Base-by-base conservation (phyloP, 495 filamentous ascomycete genomes). In the Daldinia loculata region DNA sequence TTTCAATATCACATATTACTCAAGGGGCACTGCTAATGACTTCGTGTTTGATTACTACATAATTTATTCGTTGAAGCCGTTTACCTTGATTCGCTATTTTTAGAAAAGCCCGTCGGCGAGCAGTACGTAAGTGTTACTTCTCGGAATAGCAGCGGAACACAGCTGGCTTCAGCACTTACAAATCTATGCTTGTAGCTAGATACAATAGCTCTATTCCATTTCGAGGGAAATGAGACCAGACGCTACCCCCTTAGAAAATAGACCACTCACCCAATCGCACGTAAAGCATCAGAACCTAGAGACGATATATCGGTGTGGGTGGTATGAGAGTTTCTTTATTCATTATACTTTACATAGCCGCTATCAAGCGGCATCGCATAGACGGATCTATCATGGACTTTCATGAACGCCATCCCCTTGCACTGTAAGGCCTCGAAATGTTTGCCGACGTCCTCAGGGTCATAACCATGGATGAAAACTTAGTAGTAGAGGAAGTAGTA, bases 271-370 rank as follows among this genome's bases (percentile, higher is more conserved):
- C 6, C 22, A 22, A 4, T 48, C 43, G 19, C 9, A 24, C 2
- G 43, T 48, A 24, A 48, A 45, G 24, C 12, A 15, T 29, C 14
- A 32, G 15, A 12, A 12, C 11, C 30, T 57, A 29, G 24, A 7
- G 53, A 11, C 17, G 43, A 45, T 14, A 30, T 27, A 14, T 38
- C 9, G 15, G 22, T 61, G 24, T 52, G 50, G 59, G 64, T 66
- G 65, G 70, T 64, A 63, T 60, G 3, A 39, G 48, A 41, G 41
- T 41, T 53, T 53, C 52, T 56, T 56, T n/a, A 65, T 73, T 73
- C 52, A 45, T 69, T 63, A 69, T 66, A 57, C 24, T 57, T 56
- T 68, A 60, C 65, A 72, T 17, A 17, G 51, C 60, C 41, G 64
- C 38, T 27, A 39, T 4, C 43, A 29, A 24, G 61, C 60, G 56